Evolutionary conservation across 495 filamentous ascomycete genomes (phyloP).

Genomic region (Penicillium daleae): DNA sequence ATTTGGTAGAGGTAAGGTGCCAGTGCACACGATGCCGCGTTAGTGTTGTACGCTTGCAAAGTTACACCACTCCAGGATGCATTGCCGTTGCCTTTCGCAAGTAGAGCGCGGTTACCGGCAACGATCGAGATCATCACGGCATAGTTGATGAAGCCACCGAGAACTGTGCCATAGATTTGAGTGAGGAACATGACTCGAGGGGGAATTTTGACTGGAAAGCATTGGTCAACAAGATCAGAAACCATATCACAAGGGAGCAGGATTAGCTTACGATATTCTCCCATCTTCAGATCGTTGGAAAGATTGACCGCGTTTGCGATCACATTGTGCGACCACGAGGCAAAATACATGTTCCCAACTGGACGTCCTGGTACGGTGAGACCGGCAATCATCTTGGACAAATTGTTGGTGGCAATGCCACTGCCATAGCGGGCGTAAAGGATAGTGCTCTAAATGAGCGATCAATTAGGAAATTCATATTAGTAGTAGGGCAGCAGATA

Average conservation of each 20-base stretch:
- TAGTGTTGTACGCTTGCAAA: conserved; percentile 44
- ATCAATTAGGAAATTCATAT: neutral
- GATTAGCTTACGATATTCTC: conserved; percentile 37
- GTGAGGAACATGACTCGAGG: conserved; percentile 47
- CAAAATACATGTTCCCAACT: conserved; percentile 49
- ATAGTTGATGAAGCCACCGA: conserved; percentile 54
- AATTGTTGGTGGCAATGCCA: conserved; percentile 43
- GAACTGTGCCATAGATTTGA: conserved; percentile 48
- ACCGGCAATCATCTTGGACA: conserved; percentile 45
- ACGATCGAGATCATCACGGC: conserved; percentile 53
- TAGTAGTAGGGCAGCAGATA: neutral
- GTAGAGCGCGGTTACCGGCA: conserved; percentile 36
- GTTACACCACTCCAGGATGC: conserved; percentile 53
- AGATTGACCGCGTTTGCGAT: conserved; percentile 38
- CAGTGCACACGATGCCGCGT: conserved; percentile 50
- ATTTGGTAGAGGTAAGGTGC: conserved; percentile 45
- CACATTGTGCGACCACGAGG: conserved; percentile 45
- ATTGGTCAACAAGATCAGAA: neutral
- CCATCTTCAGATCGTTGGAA: conserved; percentile 44
- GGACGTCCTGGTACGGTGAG: conserved; percentile 48
- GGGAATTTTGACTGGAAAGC: conserved; percentile 45
- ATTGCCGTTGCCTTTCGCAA: conserved; percentile 43
- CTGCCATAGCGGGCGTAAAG: conserved; percentile 41
- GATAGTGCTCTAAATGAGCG: conserved; percentile 30
- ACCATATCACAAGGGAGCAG: neutral